phyloP scores from a whole-genome alignment of 192 early-diverging fungal species.

The Lunasporangiospora selenospora region DNA sequence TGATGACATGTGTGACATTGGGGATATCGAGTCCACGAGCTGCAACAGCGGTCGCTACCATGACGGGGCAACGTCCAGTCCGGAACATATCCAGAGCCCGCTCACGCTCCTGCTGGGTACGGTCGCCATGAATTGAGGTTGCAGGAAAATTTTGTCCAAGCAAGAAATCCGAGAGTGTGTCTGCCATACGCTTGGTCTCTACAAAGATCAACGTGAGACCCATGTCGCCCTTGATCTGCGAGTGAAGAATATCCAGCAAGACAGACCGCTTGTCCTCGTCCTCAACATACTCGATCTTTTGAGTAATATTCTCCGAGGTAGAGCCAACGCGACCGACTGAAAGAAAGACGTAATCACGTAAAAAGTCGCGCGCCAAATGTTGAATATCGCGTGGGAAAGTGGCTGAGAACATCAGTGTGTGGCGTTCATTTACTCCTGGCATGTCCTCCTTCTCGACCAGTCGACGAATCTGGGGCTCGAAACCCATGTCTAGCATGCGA shows the following conservation, averaged over 20 bases:
- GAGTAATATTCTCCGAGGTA: constrained; percentile 96
- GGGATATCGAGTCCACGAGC: constrained; percentile 93
- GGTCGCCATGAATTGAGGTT: constrained; percentile 96
- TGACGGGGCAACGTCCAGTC: constrained; percentile 76
- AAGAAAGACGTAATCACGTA: constrained; percentile 82
- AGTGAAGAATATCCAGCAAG: constrained; percentile 84
- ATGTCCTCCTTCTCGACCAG: constrained; percentile 81
- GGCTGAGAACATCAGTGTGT: constrained; percentile 95
- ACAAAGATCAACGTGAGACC: constrained; percentile 95
- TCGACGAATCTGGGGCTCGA: constrained; percentile 89
- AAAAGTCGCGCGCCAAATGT: constrained; percentile 82
- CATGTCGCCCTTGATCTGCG: constrained; percentile 52
- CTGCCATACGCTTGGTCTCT: constrained; percentile 95
- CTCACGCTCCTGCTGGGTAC: constrained; percentile 95
- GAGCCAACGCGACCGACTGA: constrained; percentile 94
- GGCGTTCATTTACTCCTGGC: constrained; percentile 73
- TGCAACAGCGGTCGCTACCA: constrained; percentile 97
- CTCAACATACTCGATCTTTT: constrained; percentile 91
- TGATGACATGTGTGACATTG: constrained; percentile 87
- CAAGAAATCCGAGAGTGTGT: constrained; percentile 85
- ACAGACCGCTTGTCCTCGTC: constrained; percentile 92
- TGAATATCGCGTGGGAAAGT: constrained; percentile 93
- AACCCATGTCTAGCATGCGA: constrained; percentile 96
- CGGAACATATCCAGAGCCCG: constrained; percentile 88
- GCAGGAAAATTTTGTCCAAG: constrained; percentile 78